These are phyloP conservation scores for Aphanomyces euteiches DNA, from an alignment of 352 stramenopile species.

Conservation along the genomic window DNA sequence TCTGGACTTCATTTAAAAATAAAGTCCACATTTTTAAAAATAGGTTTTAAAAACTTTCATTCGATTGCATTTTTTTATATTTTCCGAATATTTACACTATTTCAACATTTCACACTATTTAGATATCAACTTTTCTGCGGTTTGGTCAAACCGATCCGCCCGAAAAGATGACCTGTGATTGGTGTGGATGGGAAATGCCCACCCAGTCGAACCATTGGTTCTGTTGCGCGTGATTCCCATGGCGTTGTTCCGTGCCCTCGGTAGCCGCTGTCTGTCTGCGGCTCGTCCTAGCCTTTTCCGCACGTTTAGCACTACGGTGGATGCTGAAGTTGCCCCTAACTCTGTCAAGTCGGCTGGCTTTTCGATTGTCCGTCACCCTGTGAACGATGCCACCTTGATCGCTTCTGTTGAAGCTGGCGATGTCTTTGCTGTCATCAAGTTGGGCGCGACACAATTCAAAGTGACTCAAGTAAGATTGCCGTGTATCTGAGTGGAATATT, in stretches of 20 bases:
- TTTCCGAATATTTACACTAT: background rate
- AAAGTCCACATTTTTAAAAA: too few species aligned
- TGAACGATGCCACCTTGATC: constrained; percentile 58
- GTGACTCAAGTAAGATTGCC: constrained; percentile 53
- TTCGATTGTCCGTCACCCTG: constrained; percentile 75
- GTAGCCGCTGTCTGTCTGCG: constrained; percentile 12
- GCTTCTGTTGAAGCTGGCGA: constrained; percentile 42
- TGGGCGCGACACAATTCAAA: constrained; percentile 83
- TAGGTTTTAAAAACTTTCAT: too few species aligned
- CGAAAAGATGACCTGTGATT: background rate
- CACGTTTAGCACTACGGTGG: constrained; percentile 18
- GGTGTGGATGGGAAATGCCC: background rate
- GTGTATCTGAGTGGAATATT: background rate
- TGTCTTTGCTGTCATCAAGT: constrained; percentile 82
- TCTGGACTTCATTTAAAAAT: too few species aligned
- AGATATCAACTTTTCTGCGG: too few species aligned
- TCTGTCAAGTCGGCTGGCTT: constrained; percentile 39
- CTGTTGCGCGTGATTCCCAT: constrained; percentile 18
- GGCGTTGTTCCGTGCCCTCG: constrained; percentile 28
- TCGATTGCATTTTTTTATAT: too few species aligned
- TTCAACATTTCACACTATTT: background rate
- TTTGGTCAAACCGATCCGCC: too few species aligned
- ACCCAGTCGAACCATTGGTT: constrained; percentile 9
- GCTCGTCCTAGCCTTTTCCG: constrained; percentile 7
- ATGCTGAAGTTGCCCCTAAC: constrained; percentile 23